A percentile compares a stretch with the other conserved stretches of the same genome.
Evolutionary conservation across 192 early-diverging fungal genomes (phyloP).

Genomic region (Helicostylum pulchrum): DNA sequence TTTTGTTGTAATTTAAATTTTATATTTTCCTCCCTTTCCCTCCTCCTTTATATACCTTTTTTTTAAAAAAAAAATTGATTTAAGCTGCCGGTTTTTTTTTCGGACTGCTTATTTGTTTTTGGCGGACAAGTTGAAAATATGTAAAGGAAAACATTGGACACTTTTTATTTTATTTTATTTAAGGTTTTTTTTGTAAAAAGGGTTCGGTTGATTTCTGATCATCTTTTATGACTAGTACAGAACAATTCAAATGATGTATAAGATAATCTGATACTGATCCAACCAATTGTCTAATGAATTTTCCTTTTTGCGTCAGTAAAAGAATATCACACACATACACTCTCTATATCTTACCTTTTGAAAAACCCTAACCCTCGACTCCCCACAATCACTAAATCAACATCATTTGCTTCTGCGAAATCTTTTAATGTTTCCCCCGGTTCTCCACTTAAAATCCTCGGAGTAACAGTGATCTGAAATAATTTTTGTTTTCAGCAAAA

Average conservation of each 20-base stretch:
- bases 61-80: no score
- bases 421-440: slow-evolving; percentile 11
- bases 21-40: no score
- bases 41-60: no score
- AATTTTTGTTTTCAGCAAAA: not conserved
- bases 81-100: no score
- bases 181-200: no score
- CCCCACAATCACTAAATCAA: slow-evolving; percentile 24
- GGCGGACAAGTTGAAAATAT: no score
- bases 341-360: slow-evolving; percentile 11
- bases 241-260: slow-evolving; percentile 16
- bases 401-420: slow-evolving; percentile 15
- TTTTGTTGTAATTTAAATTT: no score
- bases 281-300: slow-evolving; percentile 14
- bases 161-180: no score
- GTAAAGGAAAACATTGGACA: no score
- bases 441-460: slow-evolving; percentile 17
- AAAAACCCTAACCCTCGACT: slow-evolving; percentile 25
- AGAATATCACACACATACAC: not conserved
- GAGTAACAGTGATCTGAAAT: slow-evolving; percentile 11
- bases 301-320: not conserved
- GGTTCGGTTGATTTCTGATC: not conserved
- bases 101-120: no score
- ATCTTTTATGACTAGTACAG: slow-evolving; percentile 20
- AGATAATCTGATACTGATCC: slow-evolving; percentile 29